Percentiles rank a stretch among this genome's conserved stretches.
Conservation (phyloP, 2,329 filamentous ascomycete genomes). For the Diaporthe sp. region DNA sequence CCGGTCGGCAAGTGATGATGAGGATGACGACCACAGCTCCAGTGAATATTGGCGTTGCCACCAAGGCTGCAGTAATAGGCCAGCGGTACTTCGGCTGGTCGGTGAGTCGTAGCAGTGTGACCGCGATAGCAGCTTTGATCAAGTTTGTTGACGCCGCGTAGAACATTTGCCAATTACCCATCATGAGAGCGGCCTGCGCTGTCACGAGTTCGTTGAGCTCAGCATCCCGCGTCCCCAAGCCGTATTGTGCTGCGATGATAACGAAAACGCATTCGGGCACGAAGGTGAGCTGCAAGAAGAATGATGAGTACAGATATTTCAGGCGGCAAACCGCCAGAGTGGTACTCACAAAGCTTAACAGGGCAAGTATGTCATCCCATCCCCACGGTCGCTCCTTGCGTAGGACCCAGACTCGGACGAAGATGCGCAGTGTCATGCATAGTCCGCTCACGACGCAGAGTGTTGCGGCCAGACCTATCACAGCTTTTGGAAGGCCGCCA, state of each 20-base stretch:
- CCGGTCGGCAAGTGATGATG: slow-evolving; percentile 48
- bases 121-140: slow-evolving; percentile 25
- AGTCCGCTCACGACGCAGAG: not conserved
- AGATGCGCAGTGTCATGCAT: not conserved
- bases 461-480: not conserved
- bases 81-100: slow-evolving; percentile 41
- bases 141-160: slow-evolving; percentile 14
- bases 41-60: not conserved
- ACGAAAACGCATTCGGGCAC: slow-evolving; percentile 9
- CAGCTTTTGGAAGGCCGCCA: not conserved
- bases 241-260: slow-evolving; percentile 9
- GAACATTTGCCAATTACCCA: slow-evolving; percentile 23
- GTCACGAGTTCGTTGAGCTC: slow-evolving; percentile 18
- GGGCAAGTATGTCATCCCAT: slow-evolving; percentile 21
- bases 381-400: slow-evolving; percentile 3
- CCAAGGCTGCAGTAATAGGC: not conserved
- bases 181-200: not conserved
- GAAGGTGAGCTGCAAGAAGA: not conserved
- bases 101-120: slow-evolving; percentile 41
- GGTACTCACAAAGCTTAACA: slow-evolving; percentile 15
- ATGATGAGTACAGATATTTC: not conserved
- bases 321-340: rapidly evolving
- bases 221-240: not conserved
- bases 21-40: slow-evolving; percentile 42
- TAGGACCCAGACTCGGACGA: not conserved